Base-by-base conservation (phyloP, 2,329 filamentous ascomycete genomes). In the Colletotrichum liaoningense region DNA sequence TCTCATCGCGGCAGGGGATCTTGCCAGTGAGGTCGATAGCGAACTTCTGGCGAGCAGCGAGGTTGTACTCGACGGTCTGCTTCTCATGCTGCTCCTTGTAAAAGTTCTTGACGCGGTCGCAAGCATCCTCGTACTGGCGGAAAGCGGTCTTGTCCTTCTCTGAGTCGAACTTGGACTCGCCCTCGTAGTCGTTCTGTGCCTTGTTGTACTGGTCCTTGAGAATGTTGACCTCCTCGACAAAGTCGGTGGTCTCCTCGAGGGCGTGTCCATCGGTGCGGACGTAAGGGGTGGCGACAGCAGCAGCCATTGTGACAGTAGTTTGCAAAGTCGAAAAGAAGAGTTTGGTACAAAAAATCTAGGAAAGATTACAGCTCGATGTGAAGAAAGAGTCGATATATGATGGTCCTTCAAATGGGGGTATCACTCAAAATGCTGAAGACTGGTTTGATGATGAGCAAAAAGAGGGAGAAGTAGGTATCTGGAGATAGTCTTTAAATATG, bases 51-150 rank as follows among this genome's bases (percentile, higher is more conserved):
- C 95, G 93, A 16, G 93, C 94, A 75, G 92, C 91, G 56, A 97
- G 88, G 86, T 97, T 97, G 88, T 95, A 97, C 11, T 93, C 91
- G 0, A 94, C 91, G 60, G 93, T 95, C 83, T 95, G 93, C 86
- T 91, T 91, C 80, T 86, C 86, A 81, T 92, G 90, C 79, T 92
- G 90, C 80, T 91, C 94, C 72, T 86, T 88, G 88, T 97, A 98
- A 84, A 97, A 97, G 86, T 89, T 90, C 87, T 95, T 95, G 82
- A 97, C 94, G 63, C 94, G 90, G 84, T 95, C 93, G 84, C 93
- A 94, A 55, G 95, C 94, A 19, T 92, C 91, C 78, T 95, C 92
- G 84, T 96, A 98, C 81, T 97, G 92, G 42, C 95, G 89, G 85
- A 96, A 96, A 76, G 92, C 87, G 26, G 90, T 88, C 86, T 95